Evolutionary conservation across 2,329 filamentous ascomycete species (phyloP).

Genomic region (Colletotrichum lindemuthianum): DNA sequence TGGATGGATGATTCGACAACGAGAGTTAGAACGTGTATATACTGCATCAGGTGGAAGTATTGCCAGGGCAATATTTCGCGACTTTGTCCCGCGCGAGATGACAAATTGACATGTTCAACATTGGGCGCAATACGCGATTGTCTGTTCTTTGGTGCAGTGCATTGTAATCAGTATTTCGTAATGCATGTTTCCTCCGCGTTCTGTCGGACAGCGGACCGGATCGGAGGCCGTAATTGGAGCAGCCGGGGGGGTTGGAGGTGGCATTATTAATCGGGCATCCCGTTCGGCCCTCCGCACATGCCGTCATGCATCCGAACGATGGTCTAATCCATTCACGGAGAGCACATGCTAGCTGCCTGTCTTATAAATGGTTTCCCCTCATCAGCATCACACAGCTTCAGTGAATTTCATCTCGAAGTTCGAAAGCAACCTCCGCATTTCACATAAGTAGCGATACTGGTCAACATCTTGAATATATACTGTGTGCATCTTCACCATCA

Average conservation of each 20-base stretch:
- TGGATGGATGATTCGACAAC: too few relatives aligned
- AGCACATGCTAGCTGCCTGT: slow-evolving; percentile 2
- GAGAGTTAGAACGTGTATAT: too few relatives aligned
- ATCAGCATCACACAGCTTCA: neutral
- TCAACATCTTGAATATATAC: neutral
- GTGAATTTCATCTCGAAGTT: neutral
- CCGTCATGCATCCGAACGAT: slow-evolving; percentile 33
- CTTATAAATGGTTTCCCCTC: slow-evolving; percentile 15
- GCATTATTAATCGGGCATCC: slow-evolving; percentile 30
- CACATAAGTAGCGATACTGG: neutral
- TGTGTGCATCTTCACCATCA: slow-evolving; percentile 15
- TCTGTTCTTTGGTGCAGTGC: neutral
- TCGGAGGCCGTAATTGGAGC: slow-evolving; percentile 21
- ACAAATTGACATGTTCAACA: too few relatives aligned
- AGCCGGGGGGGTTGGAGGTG: slow-evolving; percentile 1
- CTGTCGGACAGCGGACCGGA: neutral
- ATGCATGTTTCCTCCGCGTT: neutral
- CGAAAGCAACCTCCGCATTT: neutral
- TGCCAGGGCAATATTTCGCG: neutral
- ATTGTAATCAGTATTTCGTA: neutral
- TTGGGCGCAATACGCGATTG: neutral
- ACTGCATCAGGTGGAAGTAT: neutral
- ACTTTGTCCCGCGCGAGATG: too few relatives aligned
- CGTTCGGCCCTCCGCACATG: slow-evolving; percentile 29
- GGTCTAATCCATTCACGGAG: slow-evolving; percentile 16